A percentile compares a stretch with the other conserved stretches of the same genome.
These are phyloP conservation scores for Moesziomyces sp. DNA, from an alignment of 1,284 basidiomycete genomes.

Conservation along the genomic window DNA sequence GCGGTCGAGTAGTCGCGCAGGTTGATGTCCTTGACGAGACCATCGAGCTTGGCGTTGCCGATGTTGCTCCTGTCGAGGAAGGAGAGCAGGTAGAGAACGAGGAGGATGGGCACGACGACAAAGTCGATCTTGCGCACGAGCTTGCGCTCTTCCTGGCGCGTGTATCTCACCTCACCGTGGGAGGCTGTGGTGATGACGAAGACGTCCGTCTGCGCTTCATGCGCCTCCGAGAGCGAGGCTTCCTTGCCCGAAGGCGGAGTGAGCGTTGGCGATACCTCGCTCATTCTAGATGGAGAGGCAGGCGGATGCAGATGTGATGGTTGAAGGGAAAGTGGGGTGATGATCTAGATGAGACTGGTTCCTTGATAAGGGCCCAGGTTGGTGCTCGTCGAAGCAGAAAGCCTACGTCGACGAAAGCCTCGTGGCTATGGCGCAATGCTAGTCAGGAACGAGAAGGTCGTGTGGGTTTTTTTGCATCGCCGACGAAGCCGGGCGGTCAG, in stretches of 20 bases:
- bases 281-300: slow-evolving; percentile 6
- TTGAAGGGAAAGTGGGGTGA: not conserved
- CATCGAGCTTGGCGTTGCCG: slow-evolving; percentile 55
- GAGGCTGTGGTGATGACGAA: slow-evolving; percentile 16
- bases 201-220: slow-evolving; percentile 12
- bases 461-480: too few species aligned
- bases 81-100: slow-evolving; percentile 40
- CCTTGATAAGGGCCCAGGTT: not conserved
- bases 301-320: not conserved
- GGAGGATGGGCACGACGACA: slow-evolving; percentile 53
- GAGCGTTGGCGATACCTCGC: slow-evolving; percentile 14
- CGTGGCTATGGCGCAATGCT: not conserved
- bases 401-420: not conserved
- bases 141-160: slow-evolving; percentile 46
- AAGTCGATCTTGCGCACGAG: slow-evolving; percentile 57
- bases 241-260: slow-evolving; percentile 20
- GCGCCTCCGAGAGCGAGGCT: slow-evolving; percentile 13
- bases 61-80: slow-evolving; percentile 58
- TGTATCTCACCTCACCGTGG: slow-evolving; percentile 35
- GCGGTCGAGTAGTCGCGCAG: slow-evolving; percentile 49
- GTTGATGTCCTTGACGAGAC: slow-evolving; percentile 44
- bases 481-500: too few species aligned
- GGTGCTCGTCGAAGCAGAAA: not conserved
- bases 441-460: not conserved
- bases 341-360: too few species aligned